phyloP scores from a whole-genome alignment of 1,284 basidiomycete genomes.

The Malassezia obtusa region DNA sequence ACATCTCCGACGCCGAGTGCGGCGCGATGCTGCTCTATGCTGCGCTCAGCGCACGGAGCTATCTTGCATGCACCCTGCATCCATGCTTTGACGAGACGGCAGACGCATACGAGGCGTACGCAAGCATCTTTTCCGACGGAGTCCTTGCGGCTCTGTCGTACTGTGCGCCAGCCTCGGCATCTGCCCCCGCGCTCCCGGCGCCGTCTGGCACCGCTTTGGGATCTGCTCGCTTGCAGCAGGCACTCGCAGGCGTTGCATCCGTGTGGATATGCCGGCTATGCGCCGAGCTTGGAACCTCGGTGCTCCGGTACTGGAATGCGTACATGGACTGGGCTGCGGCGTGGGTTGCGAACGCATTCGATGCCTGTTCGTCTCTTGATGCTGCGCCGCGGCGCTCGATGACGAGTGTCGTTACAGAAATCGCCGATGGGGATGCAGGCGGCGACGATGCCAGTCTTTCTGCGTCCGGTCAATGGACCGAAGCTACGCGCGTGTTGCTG shows the following conservation, averaged over 20 bases:
- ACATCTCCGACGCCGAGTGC: conserved; percentile 6
- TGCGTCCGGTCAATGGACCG: neutral
- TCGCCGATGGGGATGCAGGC: neutral
- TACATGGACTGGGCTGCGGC: conserved; percentile 11
- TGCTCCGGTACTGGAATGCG: conserved; percentile 14
- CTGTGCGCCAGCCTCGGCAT: conserved; percentile 14
- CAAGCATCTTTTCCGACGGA: conserved; percentile 9
- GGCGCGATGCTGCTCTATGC: conserved; percentile 1
- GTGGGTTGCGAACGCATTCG: conserved; percentile 9
- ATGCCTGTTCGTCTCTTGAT: conserved; percentile 1
- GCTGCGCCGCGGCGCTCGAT: neutral
- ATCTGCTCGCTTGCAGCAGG: conserved; percentile 12
- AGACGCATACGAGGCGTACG: neutral
- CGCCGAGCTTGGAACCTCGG: neutral
- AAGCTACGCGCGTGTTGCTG: conserved; percentile 1
- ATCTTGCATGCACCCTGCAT: neutral
- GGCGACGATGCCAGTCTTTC: neutral
- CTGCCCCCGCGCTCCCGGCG: neutral
- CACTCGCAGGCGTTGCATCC: conserved; percentile 1
- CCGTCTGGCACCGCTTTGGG: conserved; percentile 1
- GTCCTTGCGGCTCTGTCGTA: conserved; percentile 11
- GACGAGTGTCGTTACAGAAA: conserved; percentile 4
- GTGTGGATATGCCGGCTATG: neutral
- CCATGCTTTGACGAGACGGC: neutral
- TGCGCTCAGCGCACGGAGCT: neutral